Conservation (phyloP, 1,284 basidiomycete genomes). For the Hymenochaete sp. region DNA sequence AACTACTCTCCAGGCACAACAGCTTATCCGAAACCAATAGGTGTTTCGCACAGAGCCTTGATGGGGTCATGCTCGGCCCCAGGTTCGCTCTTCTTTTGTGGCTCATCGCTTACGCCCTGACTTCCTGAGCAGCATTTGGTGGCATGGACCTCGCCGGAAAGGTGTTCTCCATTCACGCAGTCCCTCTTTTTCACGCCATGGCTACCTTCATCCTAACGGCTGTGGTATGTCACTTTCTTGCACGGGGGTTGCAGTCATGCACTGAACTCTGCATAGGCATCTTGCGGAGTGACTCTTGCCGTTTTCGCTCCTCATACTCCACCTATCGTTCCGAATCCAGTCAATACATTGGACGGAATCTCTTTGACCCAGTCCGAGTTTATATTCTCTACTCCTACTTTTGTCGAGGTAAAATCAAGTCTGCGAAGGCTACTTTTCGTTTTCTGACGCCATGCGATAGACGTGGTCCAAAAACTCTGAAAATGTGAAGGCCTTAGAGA, state of each 20-base stretch:
- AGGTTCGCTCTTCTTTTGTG: not conserved
- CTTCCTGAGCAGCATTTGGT: slow-evolving; percentile 4
- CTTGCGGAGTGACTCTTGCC: slow-evolving; percentile 6
- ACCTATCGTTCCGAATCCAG: slow-evolving; percentile 15
- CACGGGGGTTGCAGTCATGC: not conserved
- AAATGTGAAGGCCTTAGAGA: slow-evolving; percentile 1
- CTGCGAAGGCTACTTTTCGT: not conserved
- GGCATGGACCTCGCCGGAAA: slow-evolving; percentile 11
- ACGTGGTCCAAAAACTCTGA: slow-evolving; percentile 11
- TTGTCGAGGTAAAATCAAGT: slow-evolving; percentile 12
- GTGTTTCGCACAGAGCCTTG: slow-evolving; percentile 9
- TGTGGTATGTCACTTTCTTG: slow-evolving; percentile 5
- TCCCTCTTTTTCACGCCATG: slow-evolving; percentile 18
- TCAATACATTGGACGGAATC: slow-evolving; percentile 8
- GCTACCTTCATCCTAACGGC: slow-evolving; percentile 5
- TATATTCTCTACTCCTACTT: slow-evolving; percentile 8
- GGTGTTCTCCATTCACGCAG: slow-evolving; percentile 10
- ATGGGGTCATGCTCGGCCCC: slow-evolving; percentile 3
- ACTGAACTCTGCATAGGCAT: not conserved
- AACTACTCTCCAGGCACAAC: slow-evolving; percentile 13
- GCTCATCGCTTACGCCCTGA: not conserved
- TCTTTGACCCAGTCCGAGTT: slow-evolving; percentile 7
- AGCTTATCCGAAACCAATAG: slow-evolving; percentile 16
- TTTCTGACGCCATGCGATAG: not conserved
- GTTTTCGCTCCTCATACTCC: slow-evolving; percentile 15